Base-by-base conservation (phyloP, 2,329 filamentous ascomycete genomes). In the Pleoardoris graminearum region DNA sequence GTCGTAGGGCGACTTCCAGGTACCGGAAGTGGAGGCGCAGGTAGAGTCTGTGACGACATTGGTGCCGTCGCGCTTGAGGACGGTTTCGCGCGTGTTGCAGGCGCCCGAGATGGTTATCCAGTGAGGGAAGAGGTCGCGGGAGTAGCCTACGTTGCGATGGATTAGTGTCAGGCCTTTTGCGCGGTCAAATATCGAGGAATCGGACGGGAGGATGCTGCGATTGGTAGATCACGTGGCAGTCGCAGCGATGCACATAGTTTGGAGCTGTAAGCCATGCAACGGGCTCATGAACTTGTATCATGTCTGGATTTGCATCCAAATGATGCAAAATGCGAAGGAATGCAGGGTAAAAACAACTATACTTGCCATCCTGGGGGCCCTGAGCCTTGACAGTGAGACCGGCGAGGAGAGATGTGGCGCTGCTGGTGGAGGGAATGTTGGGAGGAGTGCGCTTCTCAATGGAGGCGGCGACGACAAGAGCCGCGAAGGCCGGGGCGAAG, bases 1-100 rank as follows among this genome's bases (percentile, higher is more conserved):
- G 65, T 93, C 90, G 68, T 89, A 94, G 0, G 88, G 87, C 30
- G 83, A 86, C 35, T 70, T 73, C 90, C 90, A 94, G 0, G 76
- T 79, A 4, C 90, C 90, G 3, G 82, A 84, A 0, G 80, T 85
- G 0, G 87, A 73, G 1, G 80, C 74, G 72, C 90, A 95, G 29
- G 81, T 77, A 11, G 73, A 76, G 70, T 81, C 79, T 30, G 80
- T 79, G 4, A 80, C 75, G 10, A 93, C 86, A 59, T 78, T 76
- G 11, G 77, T 82, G 42, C 89, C 90, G 68, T 94, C 89, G 33
- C 90, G 86, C 73, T 85, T 81, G 22, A 93, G 80, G 30, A 93
- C 88, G 2, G 79, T 82, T 67, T 92, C 89, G 48, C 83, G 79
- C 17, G 88, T 88, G 75, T 91, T 86, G 80, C 90, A 94, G 4